Conservation (phyloP, 129 eudicot species). For the Logfia minima region DNA sequence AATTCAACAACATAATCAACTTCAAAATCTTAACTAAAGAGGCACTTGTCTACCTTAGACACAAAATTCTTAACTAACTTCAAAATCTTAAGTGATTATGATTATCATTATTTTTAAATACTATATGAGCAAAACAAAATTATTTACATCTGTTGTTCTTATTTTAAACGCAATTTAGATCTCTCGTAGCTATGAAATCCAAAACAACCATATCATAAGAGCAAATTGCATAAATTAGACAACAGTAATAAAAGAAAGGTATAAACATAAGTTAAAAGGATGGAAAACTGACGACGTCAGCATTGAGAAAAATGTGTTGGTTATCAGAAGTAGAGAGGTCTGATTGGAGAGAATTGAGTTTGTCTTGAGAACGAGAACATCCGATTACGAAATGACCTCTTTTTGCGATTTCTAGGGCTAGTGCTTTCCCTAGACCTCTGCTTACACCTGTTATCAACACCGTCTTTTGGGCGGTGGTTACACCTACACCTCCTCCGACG, state of each 20-base stretch:
- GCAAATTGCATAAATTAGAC: not conserved
- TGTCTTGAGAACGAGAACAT: slow-evolving; percentile 78
- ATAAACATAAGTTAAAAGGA: too few relatives aligned
- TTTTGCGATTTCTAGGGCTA: slow-evolving; percentile 80
- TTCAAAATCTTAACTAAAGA: not conserved
- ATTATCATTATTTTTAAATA: too few relatives aligned
- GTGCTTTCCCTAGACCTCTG: slow-evolving; percentile 85
- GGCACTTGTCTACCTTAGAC: not conserved
- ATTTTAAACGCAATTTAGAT: too few relatives aligned
- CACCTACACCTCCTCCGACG: slow-evolving; percentile 13
- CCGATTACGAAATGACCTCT: slow-evolving; percentile 86
- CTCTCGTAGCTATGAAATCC: too few relatives aligned
- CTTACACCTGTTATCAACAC: slow-evolving; percentile 91
- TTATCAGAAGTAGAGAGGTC: slow-evolving; percentile 37
- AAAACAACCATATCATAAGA: not conserved
- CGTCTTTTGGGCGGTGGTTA: slow-evolving; percentile 35
- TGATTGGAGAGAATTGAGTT: slow-evolving; percentile 54
- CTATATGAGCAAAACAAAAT: too few relatives aligned
- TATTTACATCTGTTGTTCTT: too few relatives aligned
- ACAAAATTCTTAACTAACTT: too few relatives aligned
- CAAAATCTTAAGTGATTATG: too few relatives aligned
- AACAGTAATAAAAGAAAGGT: not conserved
- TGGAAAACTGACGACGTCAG: slow-evolving; percentile 58
- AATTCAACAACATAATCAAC: not conserved
- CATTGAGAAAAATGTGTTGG: slow-evolving; percentile 55